Percentiles rank a stretch among this genome's conserved stretches.
Conservation (phyloP, 2,329 filamentous ascomycete species). For the Colletotrichum cereale region DNA sequence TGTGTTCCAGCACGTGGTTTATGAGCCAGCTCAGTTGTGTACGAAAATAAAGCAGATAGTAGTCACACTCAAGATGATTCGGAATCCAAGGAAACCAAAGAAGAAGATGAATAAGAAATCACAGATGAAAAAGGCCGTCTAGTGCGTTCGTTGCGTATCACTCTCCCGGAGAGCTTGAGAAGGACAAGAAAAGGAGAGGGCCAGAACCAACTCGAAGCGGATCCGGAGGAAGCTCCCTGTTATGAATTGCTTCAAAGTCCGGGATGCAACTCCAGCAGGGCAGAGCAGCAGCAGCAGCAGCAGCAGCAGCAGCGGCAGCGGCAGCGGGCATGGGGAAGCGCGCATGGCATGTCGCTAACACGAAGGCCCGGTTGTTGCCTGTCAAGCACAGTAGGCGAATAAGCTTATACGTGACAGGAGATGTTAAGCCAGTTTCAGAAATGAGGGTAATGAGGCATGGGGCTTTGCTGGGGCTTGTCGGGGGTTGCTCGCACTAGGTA, state of each 20-base stretch:
- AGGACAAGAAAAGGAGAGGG: slow-evolving; percentile 17
- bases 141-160: slow-evolving; percentile 24
- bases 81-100: slow-evolving; percentile 21
- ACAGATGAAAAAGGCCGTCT: slow-evolving; percentile 23
- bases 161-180: slow-evolving; percentile 41
- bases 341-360: slow-evolving; percentile 23
- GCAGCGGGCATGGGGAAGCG: slow-evolving; percentile 27
- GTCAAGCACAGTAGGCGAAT: slow-evolving; percentile 33
- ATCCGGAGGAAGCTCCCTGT: slow-evolving; percentile 31
- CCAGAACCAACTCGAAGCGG: not conserved
- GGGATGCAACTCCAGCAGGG: slow-evolving; percentile 22
- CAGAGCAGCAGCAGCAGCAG: slow-evolving; percentile 32
- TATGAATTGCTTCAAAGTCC: slow-evolving; percentile 35
- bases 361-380: slow-evolving; percentile 27
- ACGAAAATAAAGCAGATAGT: slow-evolving; percentile 17
- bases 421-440: slow-evolving; percentile 39
- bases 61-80: slow-evolving; percentile 10
- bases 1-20: slow-evolving; percentile 35
- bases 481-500: slow-evolving; percentile 10
- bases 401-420: slow-evolving; percentile 39
- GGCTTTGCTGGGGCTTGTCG: slow-evolving; percentile 24
- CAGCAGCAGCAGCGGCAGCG: no score
- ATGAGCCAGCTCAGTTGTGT: slow-evolving; percentile 34
- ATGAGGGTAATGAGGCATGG: slow-evolving; percentile 28
- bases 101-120: slow-evolving; percentile 21